phyloP scores from a whole-genome alignment of 75 land plant species.

The Picea glauca region DNA sequence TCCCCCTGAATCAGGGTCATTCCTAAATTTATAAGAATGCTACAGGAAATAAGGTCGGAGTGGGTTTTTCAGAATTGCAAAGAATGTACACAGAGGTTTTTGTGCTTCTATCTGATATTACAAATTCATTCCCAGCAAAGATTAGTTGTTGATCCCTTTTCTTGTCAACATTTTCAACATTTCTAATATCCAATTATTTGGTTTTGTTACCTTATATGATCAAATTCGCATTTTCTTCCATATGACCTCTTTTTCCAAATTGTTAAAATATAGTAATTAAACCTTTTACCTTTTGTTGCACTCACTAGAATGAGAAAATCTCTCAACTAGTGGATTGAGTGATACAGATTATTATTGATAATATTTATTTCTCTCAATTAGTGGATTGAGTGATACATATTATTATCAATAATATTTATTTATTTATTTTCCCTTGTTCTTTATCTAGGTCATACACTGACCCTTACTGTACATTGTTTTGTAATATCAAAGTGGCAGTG shows the following conservation, averaged over 20 bases:
- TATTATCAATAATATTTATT: background rate
- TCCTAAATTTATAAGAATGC: too few relatives aligned
- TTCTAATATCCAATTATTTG: background rate
- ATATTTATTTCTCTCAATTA: background rate
- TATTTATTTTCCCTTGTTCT: background rate
- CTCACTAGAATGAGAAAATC: background rate
- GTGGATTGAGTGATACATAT: background rate
- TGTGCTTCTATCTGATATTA: too few relatives aligned
- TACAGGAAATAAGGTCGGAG: too few relatives aligned
- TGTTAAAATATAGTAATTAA: background rate
- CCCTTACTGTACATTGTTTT: constrained; percentile 8
- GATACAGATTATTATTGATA: too few relatives aligned
- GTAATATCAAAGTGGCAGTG: constrained; percentile 4
- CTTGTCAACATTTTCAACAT: background rate
- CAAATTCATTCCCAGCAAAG: background rate
- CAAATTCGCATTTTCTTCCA: background rate
- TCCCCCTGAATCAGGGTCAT: too few relatives aligned
- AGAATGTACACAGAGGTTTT: too few relatives aligned
- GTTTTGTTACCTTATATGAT: background rate
- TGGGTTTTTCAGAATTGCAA: too few relatives aligned
- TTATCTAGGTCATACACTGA: background rate
- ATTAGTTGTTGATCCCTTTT: background rate
- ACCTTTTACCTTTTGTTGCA: background rate
- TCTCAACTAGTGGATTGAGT: too few relatives aligned
- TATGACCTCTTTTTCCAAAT: background rate